Conservation (phyloP, 1,284 basidiomycete species). For the Pyrrhoderma noxium region DNA sequence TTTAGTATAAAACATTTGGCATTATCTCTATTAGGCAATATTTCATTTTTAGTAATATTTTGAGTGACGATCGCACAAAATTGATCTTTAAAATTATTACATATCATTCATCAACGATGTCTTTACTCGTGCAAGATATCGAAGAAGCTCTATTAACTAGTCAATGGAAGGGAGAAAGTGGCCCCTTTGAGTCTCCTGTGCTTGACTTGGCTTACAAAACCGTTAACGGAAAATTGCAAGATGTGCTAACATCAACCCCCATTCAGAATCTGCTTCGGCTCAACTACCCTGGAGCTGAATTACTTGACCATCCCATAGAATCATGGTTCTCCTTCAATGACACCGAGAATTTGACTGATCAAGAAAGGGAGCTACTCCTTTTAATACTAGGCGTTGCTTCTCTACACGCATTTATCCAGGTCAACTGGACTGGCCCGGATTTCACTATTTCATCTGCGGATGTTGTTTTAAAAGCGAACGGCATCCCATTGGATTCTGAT, state of each 20-base stretch:
- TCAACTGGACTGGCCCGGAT: constrained; percentile 96
- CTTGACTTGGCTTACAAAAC: constrained; percentile 7
- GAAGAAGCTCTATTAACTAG: constrained; percentile 13
- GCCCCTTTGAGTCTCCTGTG: neutral
- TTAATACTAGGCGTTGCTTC: constrained; percentile 71
- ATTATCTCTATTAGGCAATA: no score
- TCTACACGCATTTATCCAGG: constrained; percentile 86
- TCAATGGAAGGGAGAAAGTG: constrained; percentile 5
- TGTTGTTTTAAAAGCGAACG: constrained; percentile 35
- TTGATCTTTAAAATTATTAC: neutral
- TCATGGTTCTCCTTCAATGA: constrained; percentile 11
- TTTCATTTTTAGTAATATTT: no score
- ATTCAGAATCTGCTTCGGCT: constrained; percentile 7
- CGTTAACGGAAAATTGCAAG: constrained; percentile 14
- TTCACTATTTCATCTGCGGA: constrained; percentile 56
- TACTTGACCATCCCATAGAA: constrained; percentile 4
- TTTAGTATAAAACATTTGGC: neutral
- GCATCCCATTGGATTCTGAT: constrained; percentile 25
- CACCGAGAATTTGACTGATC: neutral
- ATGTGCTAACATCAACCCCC: constrained; percentile 11
- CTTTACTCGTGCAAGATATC: constrained; percentile 7
- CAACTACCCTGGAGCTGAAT: constrained; percentile 4
- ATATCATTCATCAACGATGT: constrained; percentile 5
- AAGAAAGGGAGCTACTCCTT: constrained; percentile 43
- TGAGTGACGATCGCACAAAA: neutral